Base-by-base conservation (phyloP, 768 basidiomycete species). In the Pluteus cervinus region DNA sequence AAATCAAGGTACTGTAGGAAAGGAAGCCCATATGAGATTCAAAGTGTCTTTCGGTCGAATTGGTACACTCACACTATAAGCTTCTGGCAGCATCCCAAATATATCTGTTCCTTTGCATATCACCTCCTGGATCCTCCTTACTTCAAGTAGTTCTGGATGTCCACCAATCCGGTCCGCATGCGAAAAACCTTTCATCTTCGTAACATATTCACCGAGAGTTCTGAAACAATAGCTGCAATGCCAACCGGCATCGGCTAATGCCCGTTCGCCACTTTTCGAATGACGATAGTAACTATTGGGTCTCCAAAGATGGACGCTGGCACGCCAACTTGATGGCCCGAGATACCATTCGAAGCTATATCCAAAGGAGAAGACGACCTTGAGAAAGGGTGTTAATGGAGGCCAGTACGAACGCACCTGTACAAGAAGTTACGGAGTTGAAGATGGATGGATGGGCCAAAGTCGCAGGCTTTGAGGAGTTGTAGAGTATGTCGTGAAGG, bases 151-250 rank as follows among this genome's bases (percentile, higher is more conserved):
- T 30, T 65, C 46, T 48, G 62, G 46, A 30, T 58, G 55, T 5
- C 73, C 73, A 23, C 68, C 73, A 21, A 79, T 69, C 24, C 77
- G 73, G 46, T 80, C 77, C 7, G 73, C 66, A 57, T 80, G 79
- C 6, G 75, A 78, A 57, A 73, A 80, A 4, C 71, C 75, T 42
- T 53, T 56, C 75, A 79, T 77, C 58, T 79, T 79, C 49, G 69
- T 61, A 18, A 66, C 56, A 44, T 76, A 79, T 51, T 82, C 78
- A 6, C 65, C 54, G 33, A 81, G 61, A 9, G 71, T 69, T 29
- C 71, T 62, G 66, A 80, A 82, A 56, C 79, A 81, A 58, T 73
- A 81, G 40, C 73, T 75, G 58, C 77, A 80, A 48, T 81, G 78
- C 77, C 77, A 81, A 1, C 78, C 79, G n/a, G 76, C 60, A 51